These are phyloP conservation scores for Kodamaea laetipori DNA, from an alignment of 805 yeast genomes.

Conservation along the genomic window DNA sequence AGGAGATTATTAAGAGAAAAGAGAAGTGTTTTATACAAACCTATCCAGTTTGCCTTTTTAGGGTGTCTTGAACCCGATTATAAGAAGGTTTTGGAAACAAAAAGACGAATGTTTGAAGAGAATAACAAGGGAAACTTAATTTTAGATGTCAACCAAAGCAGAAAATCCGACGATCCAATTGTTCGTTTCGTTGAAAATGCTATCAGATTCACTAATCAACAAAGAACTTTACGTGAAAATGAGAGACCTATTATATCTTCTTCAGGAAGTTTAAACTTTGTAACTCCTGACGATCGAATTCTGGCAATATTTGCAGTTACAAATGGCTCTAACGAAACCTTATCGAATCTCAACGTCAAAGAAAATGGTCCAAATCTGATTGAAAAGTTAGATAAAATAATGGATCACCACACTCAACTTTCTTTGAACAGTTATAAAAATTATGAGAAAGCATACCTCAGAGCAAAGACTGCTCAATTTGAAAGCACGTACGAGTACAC, in stretches of 20 bases:
- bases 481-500: neutral
- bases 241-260: slow-evolving; percentile 18
- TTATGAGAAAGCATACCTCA: slow-evolving; percentile 6
- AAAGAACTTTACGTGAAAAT: slow-evolving; percentile 18
- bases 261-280: neutral
- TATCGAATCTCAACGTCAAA: neutral
- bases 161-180: neutral
- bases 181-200: slow-evolving; percentile 9
- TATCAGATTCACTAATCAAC: slow-evolving; percentile 20
- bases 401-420: neutral
- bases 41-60: slow-evolving; percentile 28
- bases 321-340: neutral
- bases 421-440: slow-evolving; percentile 3
- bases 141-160: neutral
- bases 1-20: slow-evolving; percentile 15
- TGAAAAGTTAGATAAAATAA: neutral
- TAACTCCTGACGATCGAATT: neutral
- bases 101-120: neutral
- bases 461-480: neutral
- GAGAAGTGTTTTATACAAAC: slow-evolving; percentile 23
- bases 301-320: slow-evolving; percentile 13
- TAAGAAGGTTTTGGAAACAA: slow-evolving; percentile 15
- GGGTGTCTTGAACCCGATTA: slow-evolving; percentile 20
- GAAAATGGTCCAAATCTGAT: slow-evolving; percentile 1
- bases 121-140: neutral